Percentiles rank a stretch among this genome's conserved stretches.
These are phyloP conservation scores for Russula griseocarnosa DNA, from an alignment of 768 basidiomycete species.

Conservation along the genomic window DNA sequence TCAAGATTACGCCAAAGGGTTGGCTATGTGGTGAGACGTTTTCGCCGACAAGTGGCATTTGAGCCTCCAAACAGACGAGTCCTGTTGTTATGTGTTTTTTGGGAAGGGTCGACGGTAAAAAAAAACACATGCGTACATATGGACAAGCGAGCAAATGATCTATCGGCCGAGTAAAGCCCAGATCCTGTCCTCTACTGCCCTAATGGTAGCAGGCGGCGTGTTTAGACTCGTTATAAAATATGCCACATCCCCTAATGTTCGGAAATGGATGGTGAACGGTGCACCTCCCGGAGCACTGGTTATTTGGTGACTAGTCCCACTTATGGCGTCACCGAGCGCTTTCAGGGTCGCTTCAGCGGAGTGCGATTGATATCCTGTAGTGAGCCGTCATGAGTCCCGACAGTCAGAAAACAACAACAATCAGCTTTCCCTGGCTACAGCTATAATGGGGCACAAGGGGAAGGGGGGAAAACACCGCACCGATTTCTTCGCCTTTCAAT, in stretches of 20 bases:
- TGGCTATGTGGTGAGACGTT: constrained; percentile 3
- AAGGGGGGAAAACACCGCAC: constrained; percentile 38
- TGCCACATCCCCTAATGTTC: constrained; percentile 87
- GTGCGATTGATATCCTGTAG: constrained; percentile 50
- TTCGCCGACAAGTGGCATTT: constrained; percentile 14
- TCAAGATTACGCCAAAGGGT: not conserved
- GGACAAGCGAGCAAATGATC: not conserved
- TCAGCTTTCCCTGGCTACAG: not conserved
- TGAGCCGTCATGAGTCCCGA: too few relatives aligned
- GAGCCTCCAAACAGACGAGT: constrained; percentile 14
- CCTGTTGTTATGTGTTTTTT: not conserved
- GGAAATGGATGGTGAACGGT: constrained; percentile 70
- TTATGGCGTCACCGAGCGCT: constrained; percentile 41
- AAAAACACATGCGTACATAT: not conserved
- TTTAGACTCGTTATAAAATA: constrained; percentile 92
- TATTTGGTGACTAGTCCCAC: constrained; percentile 30
- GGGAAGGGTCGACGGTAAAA: not conserved
- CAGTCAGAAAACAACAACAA: not conserved
- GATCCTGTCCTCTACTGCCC: constrained; percentile 60
- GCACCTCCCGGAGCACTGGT: constrained; percentile 49
- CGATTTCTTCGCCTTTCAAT: constrained; percentile 49
- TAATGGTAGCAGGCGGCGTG: constrained; percentile 51
- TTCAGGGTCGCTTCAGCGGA: constrained; percentile 61
- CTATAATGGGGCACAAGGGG: not conserved
- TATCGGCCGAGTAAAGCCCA: constrained; percentile 37